Evolutionary conservation across 192 early-diverging fungal species (phyloP).

Genomic region (Coemansia pectinata): DNA sequence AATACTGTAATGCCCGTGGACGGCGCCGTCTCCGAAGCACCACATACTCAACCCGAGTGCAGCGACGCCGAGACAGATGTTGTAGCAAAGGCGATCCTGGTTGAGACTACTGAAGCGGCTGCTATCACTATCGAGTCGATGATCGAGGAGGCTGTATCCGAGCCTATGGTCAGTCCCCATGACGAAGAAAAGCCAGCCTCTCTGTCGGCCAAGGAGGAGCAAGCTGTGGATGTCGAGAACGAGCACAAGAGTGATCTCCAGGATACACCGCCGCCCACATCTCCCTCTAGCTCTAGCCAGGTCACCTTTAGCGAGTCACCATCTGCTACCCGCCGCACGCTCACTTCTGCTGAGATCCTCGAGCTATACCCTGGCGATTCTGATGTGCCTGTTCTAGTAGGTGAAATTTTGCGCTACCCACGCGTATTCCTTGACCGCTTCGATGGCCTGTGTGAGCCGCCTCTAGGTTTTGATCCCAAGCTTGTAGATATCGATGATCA

Average conservation of each 20-base stretch:
- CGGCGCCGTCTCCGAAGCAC: neutral
- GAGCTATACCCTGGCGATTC: constrained; percentile 58
- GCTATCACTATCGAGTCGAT: neutral
- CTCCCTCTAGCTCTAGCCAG: constrained; percentile 23
- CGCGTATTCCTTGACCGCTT: constrained; percentile 81
- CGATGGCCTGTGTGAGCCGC: constrained; percentile 64
- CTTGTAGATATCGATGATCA: constrained; percentile 49
- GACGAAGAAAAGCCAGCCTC: constrained; percentile 8
- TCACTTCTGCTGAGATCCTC: constrained; percentile 43
- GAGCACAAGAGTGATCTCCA: neutral
- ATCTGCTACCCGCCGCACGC: constrained; percentile 32
- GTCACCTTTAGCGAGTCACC: constrained; percentile 50
- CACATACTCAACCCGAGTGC: neutral
- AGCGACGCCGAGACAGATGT: constrained; percentile 14
- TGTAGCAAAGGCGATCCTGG: constrained; percentile 11
- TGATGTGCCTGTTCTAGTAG: constrained; percentile 53
- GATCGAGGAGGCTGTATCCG: constrained; percentile 19
- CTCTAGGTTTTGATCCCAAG: constrained; percentile 57
- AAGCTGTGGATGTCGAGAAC: constrained; percentile 1
- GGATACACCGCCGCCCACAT: constrained; percentile 1
- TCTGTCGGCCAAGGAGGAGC: constrained; percentile 7
- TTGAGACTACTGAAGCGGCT: constrained; percentile 1
- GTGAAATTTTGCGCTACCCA: constrained; percentile 68
- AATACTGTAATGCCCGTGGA: neutral
- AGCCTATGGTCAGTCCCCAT: neutral